Base-by-base conservation (phyloP, 225 moss, liverwort and hornwort species). In the Polytrichum commune region DNA sequence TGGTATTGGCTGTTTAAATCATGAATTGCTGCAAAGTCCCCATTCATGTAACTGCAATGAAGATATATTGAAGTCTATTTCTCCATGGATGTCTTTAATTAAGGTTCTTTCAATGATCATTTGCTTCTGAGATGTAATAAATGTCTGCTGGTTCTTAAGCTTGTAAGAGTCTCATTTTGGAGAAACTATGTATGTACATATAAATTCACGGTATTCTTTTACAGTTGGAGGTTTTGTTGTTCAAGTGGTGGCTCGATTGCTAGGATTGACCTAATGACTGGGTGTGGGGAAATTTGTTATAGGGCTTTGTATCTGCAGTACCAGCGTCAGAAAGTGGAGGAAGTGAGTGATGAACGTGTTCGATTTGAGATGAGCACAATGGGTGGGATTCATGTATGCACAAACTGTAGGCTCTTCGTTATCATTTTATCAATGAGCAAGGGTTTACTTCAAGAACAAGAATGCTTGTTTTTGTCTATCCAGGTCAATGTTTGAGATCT, bases 281-380 rank as follows among this genome's bases (percentile, higher is more conserved):
- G 58, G 58, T 24, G 6, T 9, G 58, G 20, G 7, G 24, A 58
- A 6, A 22, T 6, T 19, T 77, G 55, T 57, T 80, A 66, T 84
- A 97, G 96, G 83, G 80, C 69, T 18, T 75, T 92, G 65, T 97
- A 97, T 81, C 74, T 97, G 74, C 80, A 85, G 32, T 88, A 97
- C 53, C 96, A 97, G 77, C 84, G 91, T 63, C 78, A 77, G 67
- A 89, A 91, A 67, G 96, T 97, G 68, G 96, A 88, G 85, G 79
- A 88, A 77, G 73, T 97, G 74, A 94, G 90, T 73, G 91, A 97
- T 72, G 86, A 95, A 69, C 92, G 86, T 58, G 96, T 97, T 54
- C 84, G 89, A 30, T 97, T 97, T 76, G 96, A 97, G 74, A 88
- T 92, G 73, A 93, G 89, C 80, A 97, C 96, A 64, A 88, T 97